Base-by-base conservation (phyloP, 345 rosid genomes). In the Ceriops tagal region DNA sequence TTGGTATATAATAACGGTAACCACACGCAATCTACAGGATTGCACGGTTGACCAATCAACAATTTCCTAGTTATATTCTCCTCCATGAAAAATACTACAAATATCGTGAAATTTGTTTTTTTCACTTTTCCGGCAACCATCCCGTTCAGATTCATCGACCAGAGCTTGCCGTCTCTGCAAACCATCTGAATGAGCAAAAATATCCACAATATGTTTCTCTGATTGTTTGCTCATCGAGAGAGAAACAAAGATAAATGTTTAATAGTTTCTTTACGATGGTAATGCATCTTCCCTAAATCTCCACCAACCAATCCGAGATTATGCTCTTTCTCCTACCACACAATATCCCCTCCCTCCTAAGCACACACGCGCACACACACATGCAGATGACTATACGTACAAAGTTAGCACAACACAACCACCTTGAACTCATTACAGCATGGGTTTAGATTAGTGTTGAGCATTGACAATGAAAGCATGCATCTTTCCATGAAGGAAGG, bases 101-200 rank as follows among this genome's bases (percentile, higher is more conserved):
- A 47, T 1, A 26, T 59, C 53, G 21, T 1, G 37, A 9, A 13
- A 39, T 39, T 37, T 11, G 28, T 39, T 5, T 27, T 49, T 22
- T 16, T 10, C n/a, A 5, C 5, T 27, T 34, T 34, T 34, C 1
- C 6, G 8, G 8, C 35, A 34, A 28, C 27, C 51, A 28, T 32
- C 5, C n/a, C 24, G 5, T 53, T 55, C 51, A 34, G 11, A 24
- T 16, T 3, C 61, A 53, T 26, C 32, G 43, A 62, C 22, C 8
- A 11, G 51, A 66, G 16, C 11, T 34, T 56, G 32, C 53, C 15
- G 55, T 52, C 43, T 31, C 24, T 5, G 61, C 21, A 52, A 43
- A 43, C 18, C 3, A 11, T 43, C 47, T 43, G 16, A 43, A 13
- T 10, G 20, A 56, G 62, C 60, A 69, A 65, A 76, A 73, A 43